A percentile compares a stretch with the other conserved stretches of the same genome.
Evolutionary conservation across 148 eudicot species (phyloP).

Genomic region (Vaccinium macrocarpon): DNA sequence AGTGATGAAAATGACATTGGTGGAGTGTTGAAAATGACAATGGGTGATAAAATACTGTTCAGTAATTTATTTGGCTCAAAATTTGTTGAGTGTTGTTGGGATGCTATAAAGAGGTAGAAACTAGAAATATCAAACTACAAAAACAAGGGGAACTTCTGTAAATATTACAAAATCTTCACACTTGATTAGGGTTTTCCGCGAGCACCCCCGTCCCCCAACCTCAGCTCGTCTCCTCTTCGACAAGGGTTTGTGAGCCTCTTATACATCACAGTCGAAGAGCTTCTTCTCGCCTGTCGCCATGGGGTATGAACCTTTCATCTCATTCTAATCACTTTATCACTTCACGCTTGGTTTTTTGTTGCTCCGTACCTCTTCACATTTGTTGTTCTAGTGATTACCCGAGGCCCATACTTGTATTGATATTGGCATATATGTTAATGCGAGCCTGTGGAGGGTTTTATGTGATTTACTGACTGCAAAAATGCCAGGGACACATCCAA

Average conservation of each 20-base stretch:
- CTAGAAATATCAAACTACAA: neutral
- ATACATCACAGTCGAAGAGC: neutral
- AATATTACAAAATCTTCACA: neutral
- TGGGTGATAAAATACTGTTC: too few relatives aligned
- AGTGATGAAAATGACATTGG: too few relatives aligned
- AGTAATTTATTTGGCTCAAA: too few relatives aligned
- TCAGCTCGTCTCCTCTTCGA: neutral
- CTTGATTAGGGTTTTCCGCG: neutral
- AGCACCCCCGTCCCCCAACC: neutral
- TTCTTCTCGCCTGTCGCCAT: conserved; percentile 7
- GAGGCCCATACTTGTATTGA: neutral
- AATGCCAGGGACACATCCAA: too few relatives aligned
- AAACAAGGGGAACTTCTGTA: neutral
- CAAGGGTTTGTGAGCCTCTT: neutral
- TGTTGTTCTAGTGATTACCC: neutral
- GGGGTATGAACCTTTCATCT: conserved; percentile 14
- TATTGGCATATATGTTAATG: neutral
- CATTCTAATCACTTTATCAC: neutral
- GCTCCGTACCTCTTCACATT: neutral
- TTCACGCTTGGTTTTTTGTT: neutral
- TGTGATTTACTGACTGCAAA: neutral
- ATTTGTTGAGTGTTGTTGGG: too few relatives aligned
- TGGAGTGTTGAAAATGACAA: too few relatives aligned
- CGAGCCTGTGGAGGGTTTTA: neutral
- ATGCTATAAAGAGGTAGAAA: neutral